Evolutionary conservation across 179 eudicot species (phyloP).

Genomic region (Sideroxylon spinosum): DNA sequence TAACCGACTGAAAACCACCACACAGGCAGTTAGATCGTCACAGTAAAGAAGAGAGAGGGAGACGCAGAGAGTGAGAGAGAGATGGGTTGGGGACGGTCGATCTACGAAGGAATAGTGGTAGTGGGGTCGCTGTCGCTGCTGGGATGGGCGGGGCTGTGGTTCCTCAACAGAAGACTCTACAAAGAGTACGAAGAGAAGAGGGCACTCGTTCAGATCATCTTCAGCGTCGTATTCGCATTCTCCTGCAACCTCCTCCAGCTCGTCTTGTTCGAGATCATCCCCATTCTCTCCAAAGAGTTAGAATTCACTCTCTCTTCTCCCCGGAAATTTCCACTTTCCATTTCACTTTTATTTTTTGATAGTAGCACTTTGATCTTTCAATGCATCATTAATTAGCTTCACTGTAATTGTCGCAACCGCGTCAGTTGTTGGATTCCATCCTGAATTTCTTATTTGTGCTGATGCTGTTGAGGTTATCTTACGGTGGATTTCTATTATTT

Average conservation of each 20-base stretch:
- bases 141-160: constrained; percentile 94
- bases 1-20: no score
- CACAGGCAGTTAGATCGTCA: not conserved
- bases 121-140: constrained; percentile 67
- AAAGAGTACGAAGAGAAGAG: constrained; percentile 97
- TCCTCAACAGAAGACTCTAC: constrained; percentile 72
- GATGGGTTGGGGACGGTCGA: constrained; percentile 77
- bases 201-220: constrained; percentile 83
- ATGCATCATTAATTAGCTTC: no score
- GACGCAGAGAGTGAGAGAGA: not conserved
- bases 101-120: constrained; percentile 66
- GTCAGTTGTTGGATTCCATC: no score
- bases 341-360: not conserved
- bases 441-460: not conserved
- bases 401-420: no score
- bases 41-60: not conserved
- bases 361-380: not conserved
- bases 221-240: constrained; percentile 87
- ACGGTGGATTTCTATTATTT: not conserved
- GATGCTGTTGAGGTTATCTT: not conserved
- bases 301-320: not conserved
- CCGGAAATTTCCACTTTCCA: not conserved
- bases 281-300: constrained; percentile 83
- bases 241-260: constrained; percentile 95
- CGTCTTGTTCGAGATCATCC: constrained; percentile 88